Base-by-base conservation (phyloP, 257 asterid genomes). In the Salvia hispanica region DNA sequence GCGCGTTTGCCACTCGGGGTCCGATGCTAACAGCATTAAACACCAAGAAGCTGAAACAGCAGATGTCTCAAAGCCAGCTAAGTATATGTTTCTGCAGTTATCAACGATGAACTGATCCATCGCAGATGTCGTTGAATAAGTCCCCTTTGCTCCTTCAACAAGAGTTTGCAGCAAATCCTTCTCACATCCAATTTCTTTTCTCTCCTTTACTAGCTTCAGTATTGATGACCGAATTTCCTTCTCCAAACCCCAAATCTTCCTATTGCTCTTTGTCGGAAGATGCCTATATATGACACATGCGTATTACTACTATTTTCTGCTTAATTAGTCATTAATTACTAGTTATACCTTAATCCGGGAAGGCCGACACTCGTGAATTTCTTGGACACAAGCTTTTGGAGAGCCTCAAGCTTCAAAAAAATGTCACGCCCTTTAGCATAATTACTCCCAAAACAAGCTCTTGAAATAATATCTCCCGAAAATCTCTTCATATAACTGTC, bases 401-500 rank as follows among this genome's bases (percentile, higher is more conserved):
- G 84, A 28, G 55, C 64, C 5, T 42, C 72, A 18, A 83, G 55
- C 67, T 61, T 80, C 10, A 55, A 11, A 50, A 83, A 80, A 21
- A 83, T 80, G 7, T 81, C 78, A 61, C 76, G 72, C 15, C 84
- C 88, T 74, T 76, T 61, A 1, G 78, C 64, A 31, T 83, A 80
- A 50, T 68, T 78, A 33, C 84, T 78, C 2, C 86, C 88, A 55
- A 83, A 83, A 71, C 88, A 83, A 18, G 88, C 86, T 74, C 59
- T 73, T 1, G 88, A 78, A 67, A 83, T 83, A 33, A 83, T 34
- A n/a, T 83, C 84, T 3, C 84, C 88, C 0, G 86, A 80, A 50
- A 83, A 78, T 51, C 74, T 73, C 33, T 73, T 78, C 80, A 72
- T 72, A 40, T 71, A 68, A 4, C 34, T 50, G 25, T 80, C 84